Evolutionary conservation across 202 grass and related monocot genomes (phyloP).

Genomic region (Dendrocalamus latiflorus): DNA sequence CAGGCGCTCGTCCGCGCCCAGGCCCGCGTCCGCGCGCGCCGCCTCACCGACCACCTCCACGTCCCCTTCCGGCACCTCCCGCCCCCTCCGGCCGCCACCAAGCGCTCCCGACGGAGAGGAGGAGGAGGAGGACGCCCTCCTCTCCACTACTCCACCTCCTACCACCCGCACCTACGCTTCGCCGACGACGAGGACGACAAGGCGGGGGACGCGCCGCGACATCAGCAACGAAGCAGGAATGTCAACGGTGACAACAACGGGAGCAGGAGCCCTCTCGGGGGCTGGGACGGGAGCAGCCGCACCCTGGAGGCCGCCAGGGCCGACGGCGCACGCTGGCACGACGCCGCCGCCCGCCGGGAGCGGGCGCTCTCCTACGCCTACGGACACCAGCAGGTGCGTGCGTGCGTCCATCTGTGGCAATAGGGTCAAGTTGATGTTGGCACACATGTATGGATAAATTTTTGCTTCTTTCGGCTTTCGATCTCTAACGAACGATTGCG

Average conservation of each 20-base stretch:
- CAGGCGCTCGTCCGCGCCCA: constrained; percentile 81
- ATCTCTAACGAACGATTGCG: background rate
- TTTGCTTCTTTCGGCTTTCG: background rate
- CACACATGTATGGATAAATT: background rate
- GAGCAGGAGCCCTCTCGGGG: constrained; percentile 29
- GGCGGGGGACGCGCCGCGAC: background rate
- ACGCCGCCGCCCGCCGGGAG: constrained; percentile 46
- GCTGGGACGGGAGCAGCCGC: constrained; percentile 52
- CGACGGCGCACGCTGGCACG: constrained; percentile 44
- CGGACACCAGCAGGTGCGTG: constrained; percentile 45
- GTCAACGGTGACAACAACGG: background rate
- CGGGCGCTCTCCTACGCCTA: constrained; percentile 66
- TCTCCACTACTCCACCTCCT: background rate
- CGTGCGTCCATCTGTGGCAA: background rate
- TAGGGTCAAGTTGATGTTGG: background rate
- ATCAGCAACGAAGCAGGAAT: background rate
- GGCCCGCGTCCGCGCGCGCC: constrained; percentile 47
- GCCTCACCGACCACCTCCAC: constrained; percentile 47
- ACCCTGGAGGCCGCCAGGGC: constrained; percentile 34
- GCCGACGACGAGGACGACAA: background rate
- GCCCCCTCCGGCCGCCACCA: constrained; percentile 2
- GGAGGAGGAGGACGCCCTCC: background rate
- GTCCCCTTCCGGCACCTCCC: constrained; percentile 8
- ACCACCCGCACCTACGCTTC: background rate
- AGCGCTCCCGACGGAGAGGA: background rate